A percentile compares a stretch with the other conserved stretches of the same genome.
Evolutionary conservation across 306 rosid genomes (phyloP).

Genomic region (Vigna nakashimae): DNA sequence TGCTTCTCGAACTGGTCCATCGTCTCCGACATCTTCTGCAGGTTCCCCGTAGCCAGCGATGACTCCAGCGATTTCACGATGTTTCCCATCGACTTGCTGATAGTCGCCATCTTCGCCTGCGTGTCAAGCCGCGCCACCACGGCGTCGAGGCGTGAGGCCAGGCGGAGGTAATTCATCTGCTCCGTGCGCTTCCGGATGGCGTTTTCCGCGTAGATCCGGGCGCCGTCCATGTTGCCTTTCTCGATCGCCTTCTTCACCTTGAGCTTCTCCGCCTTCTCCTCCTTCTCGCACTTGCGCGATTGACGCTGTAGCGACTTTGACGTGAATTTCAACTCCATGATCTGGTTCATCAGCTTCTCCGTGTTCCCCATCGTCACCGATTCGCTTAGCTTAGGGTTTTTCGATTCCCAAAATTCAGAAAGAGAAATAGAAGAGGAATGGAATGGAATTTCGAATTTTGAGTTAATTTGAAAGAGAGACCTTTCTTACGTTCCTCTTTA

Average conservation of each 20-base stretch:
- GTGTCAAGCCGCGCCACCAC: constrained; percentile 97
- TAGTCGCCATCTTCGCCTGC: constrained; percentile 94
- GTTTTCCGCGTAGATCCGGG: constrained; percentile 95
- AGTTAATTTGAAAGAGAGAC: neutral
- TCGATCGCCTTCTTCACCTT: constrained; percentile 97
- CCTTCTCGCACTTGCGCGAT: constrained; percentile 88
- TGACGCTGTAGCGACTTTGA: constrained; percentile 93
- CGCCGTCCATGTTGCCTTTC: constrained; percentile 94
- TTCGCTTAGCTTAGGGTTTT: constrained; percentile 39
- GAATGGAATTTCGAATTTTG: constrained; percentile 3
- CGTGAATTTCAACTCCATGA: constrained; percentile 95
- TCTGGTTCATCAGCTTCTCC: constrained; percentile 89
- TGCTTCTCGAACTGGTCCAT: constrained; percentile 97
- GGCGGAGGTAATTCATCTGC: constrained; percentile 97
- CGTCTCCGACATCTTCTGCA: constrained; percentile 97
- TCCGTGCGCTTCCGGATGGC: constrained; percentile 89
- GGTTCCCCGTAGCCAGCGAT: constrained; percentile 71
- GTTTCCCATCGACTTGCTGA: constrained; percentile 86
- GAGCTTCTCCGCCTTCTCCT: constrained; percentile 88
- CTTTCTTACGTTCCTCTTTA: neutral
- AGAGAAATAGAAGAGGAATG: neutral
- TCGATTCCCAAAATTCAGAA: constrained; percentile 33
- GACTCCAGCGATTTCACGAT: constrained; percentile 92
- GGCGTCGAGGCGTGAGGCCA: constrained; percentile 89
- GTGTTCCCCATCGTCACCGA: constrained; percentile 75